Conservation (phyloP, 208 protist species). For the Acanthamoeba healyi region DNA sequence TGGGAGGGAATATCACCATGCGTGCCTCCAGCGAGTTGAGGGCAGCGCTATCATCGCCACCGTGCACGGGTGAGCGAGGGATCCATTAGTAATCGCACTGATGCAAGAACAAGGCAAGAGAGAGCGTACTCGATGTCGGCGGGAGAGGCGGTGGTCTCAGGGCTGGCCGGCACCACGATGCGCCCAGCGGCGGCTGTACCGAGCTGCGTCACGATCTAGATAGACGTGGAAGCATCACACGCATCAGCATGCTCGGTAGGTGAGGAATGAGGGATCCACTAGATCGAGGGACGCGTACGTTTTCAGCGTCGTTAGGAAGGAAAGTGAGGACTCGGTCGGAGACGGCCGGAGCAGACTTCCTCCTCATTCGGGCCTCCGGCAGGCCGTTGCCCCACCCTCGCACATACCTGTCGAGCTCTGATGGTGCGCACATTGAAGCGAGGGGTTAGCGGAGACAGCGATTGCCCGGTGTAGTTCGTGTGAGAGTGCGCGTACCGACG, state of each 20-base stretch:
- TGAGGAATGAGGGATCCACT: no score
- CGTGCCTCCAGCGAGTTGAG: slow-evolving; percentile 16
- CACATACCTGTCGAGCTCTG: slow-evolving; percentile 37
- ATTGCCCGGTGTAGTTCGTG: no score
- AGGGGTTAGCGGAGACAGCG: background rate
- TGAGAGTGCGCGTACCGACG: background rate
- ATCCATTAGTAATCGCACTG: no score
- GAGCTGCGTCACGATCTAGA: slow-evolving; percentile 6
- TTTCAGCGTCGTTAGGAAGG: slow-evolving; percentile 24
- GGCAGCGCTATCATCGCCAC: background rate
- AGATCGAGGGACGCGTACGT: background rate
- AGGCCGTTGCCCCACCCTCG: slow-evolving; percentile 26
- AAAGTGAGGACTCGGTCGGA: slow-evolving; percentile 14
- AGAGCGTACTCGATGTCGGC: background rate
- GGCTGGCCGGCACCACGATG: background rate
- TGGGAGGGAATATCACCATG: slow-evolving; percentile 6
- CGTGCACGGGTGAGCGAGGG: background rate
- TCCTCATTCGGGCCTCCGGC: background rate
- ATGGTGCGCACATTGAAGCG: background rate
- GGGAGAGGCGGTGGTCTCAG: background rate
- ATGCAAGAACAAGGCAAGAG: background rate
- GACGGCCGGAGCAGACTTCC: background rate
- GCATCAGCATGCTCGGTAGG: no score
- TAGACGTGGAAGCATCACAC: background rate
- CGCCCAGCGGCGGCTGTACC: background rate